Evolutionary conservation across 2,329 filamentous ascomycete species (phyloP), one percentile per base, ranked within the genome.

Genomic region (Hymenoscyphus fraxineus): DNA sequence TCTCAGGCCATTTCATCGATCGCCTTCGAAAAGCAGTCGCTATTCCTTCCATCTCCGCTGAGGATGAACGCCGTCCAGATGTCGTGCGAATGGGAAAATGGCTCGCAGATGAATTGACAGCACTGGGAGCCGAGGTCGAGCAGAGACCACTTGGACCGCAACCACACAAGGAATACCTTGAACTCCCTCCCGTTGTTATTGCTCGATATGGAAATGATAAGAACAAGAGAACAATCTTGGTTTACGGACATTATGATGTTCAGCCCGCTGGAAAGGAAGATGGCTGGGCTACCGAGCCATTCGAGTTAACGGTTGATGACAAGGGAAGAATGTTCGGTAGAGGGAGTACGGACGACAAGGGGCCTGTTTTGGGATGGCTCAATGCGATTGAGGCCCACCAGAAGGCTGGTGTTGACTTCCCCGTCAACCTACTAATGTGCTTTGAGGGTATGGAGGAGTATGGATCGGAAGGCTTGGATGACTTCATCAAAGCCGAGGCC

Each of bases 371-470:
- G 63, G 95, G 95, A 72, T 99, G 95, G 95, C 79, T 99, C 71
- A 99, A 99, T 77, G 93, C 93, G 71, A 98, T 99, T 70, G 93
- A 99, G 80, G 93, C 95, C 54, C 95, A 99, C 82, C 89, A 97
- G 79, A 95, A 96, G 83, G 93, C 93, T 41, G 92, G 92, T 64
- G 83, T 98, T 57, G 94, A 97, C 60, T 92, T 99, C 77, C 95
- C 95, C 9, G 95, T 99, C 75, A 99, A 99, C 81, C 84, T 99
- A 70, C 86, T 99, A 69, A 98, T 97, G 92, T 99, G 95, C 83
- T 98, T 99, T 73, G 95, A 99, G 83, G 95, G 95, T 59, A 99
- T 99, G 95, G 95, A 99, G 81, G 95, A 99, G 81, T 97, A 96
- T 77, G 95, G 95, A 60, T 97, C 93, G 0, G 94, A 98, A 77